Conservation (phyloP, 805 yeast genomes). For the Suhomyces vadensis region DNA sequence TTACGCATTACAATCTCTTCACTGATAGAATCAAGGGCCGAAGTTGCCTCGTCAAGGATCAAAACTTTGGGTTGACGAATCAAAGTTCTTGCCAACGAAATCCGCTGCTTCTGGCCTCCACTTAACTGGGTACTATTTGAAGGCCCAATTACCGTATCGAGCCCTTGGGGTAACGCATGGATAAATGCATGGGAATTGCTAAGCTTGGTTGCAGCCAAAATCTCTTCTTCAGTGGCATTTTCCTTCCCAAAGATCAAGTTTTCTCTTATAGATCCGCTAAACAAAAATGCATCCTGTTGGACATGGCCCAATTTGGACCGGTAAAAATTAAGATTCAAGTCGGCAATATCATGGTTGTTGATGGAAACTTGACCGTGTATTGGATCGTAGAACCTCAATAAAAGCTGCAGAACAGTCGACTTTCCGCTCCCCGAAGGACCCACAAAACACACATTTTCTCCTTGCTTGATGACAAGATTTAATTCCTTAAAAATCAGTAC, state of each 20-base stretch:
- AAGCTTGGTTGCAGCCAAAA: slow-evolving; percentile 57
- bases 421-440: slow-evolving; percentile 99
- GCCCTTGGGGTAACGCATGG: slow-evolving; percentile 72
- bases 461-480: slow-evolving; percentile 63
- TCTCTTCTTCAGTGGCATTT: slow-evolving; percentile 57
- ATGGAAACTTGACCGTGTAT: slow-evolving; percentile 59
- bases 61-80: slow-evolving; percentile 77
- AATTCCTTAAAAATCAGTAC: slow-evolving; percentile 63
- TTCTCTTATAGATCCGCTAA: slow-evolving; percentile 82
- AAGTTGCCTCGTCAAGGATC: slow-evolving; percentile 90
- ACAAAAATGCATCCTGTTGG: slow-evolving; percentile 87
- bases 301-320: slow-evolving; percentile 84
- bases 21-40: slow-evolving; percentile 86
- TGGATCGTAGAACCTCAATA: slow-evolving; percentile 85
- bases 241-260: slow-evolving; percentile 76
- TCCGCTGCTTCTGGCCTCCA: slow-evolving; percentile 94
- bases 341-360: slow-evolving; percentile 62
- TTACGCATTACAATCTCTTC: slow-evolving; percentile 84
- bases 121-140: slow-evolving; percentile 69
- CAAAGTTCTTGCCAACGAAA: slow-evolving; percentile 87
- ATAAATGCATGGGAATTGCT: slow-evolving; percentile 78
- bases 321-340: slow-evolving; percentile 69
- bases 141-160: slow-evolving; percentile 83
- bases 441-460: slow-evolving; percentile 89
- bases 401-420: slow-evolving; percentile 78